Conservation (phyloP, 2,329 filamentous ascomycete species). For the Talaromyces sp. region DNA sequence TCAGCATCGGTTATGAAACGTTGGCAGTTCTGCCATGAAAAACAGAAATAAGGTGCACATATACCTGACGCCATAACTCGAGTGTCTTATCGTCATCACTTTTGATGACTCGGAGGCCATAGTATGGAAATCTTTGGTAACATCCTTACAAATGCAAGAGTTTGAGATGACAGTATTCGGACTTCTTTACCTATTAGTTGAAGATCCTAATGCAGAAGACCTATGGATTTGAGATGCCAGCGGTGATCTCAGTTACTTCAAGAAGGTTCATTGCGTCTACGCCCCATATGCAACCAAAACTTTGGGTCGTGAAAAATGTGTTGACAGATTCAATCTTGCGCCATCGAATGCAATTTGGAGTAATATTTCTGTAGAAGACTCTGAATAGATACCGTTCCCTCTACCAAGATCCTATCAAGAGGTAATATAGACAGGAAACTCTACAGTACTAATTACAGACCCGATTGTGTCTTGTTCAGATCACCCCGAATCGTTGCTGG, state of each 20-base stretch:
- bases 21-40: no score
- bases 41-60: neutral
- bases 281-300: neutral
- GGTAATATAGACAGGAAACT: neutral
- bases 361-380: neutral
- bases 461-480: neutral
- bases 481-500: neutral
- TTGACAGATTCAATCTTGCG: no score
- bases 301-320: no score
- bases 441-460: neutral
- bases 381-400: neutral
- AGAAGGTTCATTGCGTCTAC: neutral
- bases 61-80: neutral
- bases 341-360: no score
- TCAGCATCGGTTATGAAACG: no score
- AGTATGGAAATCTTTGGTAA: neutral
- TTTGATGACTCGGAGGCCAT: neutral
- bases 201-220: neutral
- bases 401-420: neutral
- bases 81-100: neutral
- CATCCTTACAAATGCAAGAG: neutral
- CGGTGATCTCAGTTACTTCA: neutral
- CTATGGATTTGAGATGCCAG: neutral
- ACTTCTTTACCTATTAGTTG: neutral
- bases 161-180: neutral